These are phyloP conservation scores for Nothophoma quercina DNA, from an alignment of 2,329 filamentous ascomycete species.

Conservation along the genomic window DNA sequence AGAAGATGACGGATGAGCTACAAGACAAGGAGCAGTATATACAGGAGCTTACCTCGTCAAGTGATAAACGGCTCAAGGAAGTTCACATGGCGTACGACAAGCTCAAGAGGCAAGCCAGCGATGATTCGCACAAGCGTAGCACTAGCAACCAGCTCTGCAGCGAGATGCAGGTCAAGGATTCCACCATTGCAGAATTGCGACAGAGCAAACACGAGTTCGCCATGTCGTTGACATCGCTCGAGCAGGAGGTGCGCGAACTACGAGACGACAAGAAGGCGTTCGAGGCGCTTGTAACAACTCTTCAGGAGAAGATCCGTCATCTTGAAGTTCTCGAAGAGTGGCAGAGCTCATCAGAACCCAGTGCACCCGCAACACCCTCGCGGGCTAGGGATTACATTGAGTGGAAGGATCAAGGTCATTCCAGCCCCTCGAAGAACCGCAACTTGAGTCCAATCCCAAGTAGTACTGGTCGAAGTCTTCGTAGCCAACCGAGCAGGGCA, in stretches of 20 bases:
- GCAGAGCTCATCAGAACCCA: constrained; percentile 20
- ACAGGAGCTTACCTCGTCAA: constrained; percentile 31
- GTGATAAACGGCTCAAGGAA: constrained; percentile 30
- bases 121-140: constrained; percentile 16
- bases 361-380: constrained; percentile 12
- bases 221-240: constrained; percentile 34
- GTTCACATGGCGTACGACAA: constrained; percentile 34
- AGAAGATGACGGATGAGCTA: constrained; percentile 32
- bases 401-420: constrained; percentile 19
- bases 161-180: constrained; percentile 36
- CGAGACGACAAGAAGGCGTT: constrained; percentile 44
- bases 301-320: constrained; percentile 41
- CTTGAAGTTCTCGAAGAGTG: constrained; percentile 38
- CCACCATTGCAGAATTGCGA: constrained; percentile 37
- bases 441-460: constrained; percentile 14
- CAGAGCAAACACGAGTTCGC: constrained; percentile 35
- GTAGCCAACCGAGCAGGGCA: constrained; percentile 26
- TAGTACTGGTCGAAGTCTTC: constrained; percentile 20
- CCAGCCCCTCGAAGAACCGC: constrained; percentile 18
- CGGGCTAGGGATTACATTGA: constrained; percentile 16
- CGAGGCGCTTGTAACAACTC: constrained; percentile 36
- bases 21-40: constrained; percentile 39
- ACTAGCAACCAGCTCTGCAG: constrained; percentile 20
- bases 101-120: constrained; percentile 17
- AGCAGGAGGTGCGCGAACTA: constrained; percentile 39